Evolutionary conservation across 2,329 filamentous ascomycete genomes (phyloP).

Genomic region (Botrytis cinerea): DNA sequence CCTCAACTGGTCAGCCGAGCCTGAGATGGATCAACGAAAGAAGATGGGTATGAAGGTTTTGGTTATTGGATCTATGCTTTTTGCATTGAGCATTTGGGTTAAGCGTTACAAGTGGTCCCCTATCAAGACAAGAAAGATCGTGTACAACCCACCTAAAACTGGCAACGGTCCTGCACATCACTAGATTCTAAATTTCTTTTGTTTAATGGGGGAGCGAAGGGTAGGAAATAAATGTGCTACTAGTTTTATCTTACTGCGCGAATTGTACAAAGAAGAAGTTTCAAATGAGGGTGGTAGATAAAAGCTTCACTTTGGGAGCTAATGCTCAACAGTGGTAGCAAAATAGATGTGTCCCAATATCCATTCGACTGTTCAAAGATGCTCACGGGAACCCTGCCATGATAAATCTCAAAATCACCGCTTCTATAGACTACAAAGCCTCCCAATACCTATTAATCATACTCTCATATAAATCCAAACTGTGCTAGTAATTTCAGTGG

Average conservation of each 20-base stretch:
- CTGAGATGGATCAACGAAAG: conserved; percentile 99
- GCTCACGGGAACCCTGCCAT: neutral
- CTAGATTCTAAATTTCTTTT: conserved; percentile 37
- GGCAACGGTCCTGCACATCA: conserved; percentile 28
- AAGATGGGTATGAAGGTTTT: conserved; percentile 99
- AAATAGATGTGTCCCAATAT: conserved; percentile 42
- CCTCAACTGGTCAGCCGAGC: conserved; percentile 98
- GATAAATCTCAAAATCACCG: neutral
- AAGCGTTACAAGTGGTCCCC: conserved; percentile 99
- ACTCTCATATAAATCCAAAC: neutral
- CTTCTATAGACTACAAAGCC: neutral
- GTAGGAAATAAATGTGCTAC: conserved; percentile 40
- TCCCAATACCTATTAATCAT: neutral
- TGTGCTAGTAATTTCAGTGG: conserved; percentile 5
- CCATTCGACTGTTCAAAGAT: conserved; percentile 10
- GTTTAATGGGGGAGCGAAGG: conserved; percentile 28
- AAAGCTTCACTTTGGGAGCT: conserved; percentile 35
- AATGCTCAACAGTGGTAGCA: conserved; percentile 26
- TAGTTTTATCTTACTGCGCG: conserved; percentile 39
- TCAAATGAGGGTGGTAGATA: conserved; percentile 25
- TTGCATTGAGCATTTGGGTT: conserved; percentile 90
- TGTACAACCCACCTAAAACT: conserved; percentile 71
- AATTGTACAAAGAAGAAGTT: conserved; percentile 38
- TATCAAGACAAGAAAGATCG: conserved; percentile 92
- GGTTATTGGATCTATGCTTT: conserved; percentile 74